A percentile compares a stretch with the other conserved stretches of the same genome.
Evolutionary conservation across 2,329 filamentous ascomycete species (phyloP).

Genomic region (Fusarium metavorans): DNA sequence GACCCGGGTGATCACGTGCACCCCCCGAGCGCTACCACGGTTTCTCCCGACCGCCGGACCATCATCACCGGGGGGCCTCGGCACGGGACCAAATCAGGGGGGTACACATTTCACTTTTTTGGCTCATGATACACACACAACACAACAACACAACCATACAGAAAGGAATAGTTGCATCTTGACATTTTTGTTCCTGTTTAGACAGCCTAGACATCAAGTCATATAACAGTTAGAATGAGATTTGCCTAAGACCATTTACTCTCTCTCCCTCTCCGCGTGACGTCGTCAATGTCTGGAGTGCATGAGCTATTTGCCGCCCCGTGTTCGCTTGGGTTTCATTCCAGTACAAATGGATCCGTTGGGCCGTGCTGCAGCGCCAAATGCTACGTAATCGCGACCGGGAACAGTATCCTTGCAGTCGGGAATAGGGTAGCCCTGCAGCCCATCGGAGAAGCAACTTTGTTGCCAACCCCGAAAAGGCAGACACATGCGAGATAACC

Average conservation of each 20-base stretch:
- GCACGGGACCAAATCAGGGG: background rate
- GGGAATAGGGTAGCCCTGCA: background rate
- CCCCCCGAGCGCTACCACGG: slow-evolving; percentile 18
- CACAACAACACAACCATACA: background rate
- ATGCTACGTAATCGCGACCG: background rate
- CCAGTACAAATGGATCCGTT: background rate
- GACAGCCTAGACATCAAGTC: slow-evolving; percentile 30
- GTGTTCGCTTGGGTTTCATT: background rate
- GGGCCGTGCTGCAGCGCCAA: background rate
- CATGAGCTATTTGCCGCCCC: background rate
- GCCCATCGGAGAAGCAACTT: background rate
- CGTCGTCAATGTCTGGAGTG: background rate
- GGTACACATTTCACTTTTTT: slow-evolving; percentile 1
- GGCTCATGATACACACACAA: background rate
- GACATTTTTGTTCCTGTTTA: slow-evolving; percentile 16
- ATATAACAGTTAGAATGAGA: slow-evolving; percentile 25
- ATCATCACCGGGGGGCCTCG: background rate
- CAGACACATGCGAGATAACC: background rate
- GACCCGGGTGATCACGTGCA: slow-evolving; percentile 35
- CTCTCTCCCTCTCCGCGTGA: background rate
- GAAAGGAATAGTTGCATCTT: background rate
- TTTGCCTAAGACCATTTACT: background rate
- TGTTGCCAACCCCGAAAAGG: background rate
- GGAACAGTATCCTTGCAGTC: background rate
- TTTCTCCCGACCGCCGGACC: slow-evolving; percentile 21